A percentile compares a stretch with the other conserved stretches of the same genome.
Conservation (phyloP, 495 filamentous ascomycete species). For the Extremus antarcticus region DNA sequence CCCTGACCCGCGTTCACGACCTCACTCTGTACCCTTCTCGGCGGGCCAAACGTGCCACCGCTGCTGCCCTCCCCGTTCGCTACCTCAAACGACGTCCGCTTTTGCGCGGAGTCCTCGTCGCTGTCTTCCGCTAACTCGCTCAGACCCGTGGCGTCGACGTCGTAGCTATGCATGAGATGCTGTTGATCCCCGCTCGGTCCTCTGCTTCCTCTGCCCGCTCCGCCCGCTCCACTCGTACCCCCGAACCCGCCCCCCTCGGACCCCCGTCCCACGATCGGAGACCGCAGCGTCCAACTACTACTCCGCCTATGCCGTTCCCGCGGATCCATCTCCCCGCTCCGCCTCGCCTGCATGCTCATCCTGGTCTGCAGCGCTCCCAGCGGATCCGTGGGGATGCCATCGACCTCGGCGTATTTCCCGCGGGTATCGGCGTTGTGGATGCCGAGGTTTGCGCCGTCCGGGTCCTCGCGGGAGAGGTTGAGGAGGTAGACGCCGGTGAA, state of each 20-base stretch:
- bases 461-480: constrained; percentile 84
- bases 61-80: constrained; percentile 8
- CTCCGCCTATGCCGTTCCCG: constrained; percentile 34
- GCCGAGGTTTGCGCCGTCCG: constrained; percentile 63
- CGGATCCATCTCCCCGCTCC: constrained; percentile 42
- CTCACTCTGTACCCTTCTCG: background rate
- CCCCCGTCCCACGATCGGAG: constrained; percentile 19
- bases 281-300: constrained; percentile 37
- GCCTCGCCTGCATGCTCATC: constrained; percentile 79
- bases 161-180: constrained; percentile 70
- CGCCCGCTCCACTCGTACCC: background rate
- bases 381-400: constrained; percentile 81
- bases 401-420: constrained; percentile 45
- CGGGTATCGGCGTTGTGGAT: constrained; percentile 21
- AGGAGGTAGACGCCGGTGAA: constrained; percentile 96
- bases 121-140: constrained; percentile 61
- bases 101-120: constrained; percentile 41
- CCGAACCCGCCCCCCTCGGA: constrained; percentile 8
- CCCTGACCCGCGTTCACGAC: background rate
- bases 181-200: constrained; percentile 53
- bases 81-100: constrained; percentile 30
- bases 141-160: constrained; percentile 40
- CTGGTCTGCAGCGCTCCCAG: constrained; percentile 81
- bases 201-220: constrained; percentile 7
- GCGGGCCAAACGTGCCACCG: background rate